These are phyloP conservation scores for Teratosphaeria epicoccoides DNA, from an alignment of 2,329 filamentous ascomycete genomes.

Conservation along the genomic window DNA sequence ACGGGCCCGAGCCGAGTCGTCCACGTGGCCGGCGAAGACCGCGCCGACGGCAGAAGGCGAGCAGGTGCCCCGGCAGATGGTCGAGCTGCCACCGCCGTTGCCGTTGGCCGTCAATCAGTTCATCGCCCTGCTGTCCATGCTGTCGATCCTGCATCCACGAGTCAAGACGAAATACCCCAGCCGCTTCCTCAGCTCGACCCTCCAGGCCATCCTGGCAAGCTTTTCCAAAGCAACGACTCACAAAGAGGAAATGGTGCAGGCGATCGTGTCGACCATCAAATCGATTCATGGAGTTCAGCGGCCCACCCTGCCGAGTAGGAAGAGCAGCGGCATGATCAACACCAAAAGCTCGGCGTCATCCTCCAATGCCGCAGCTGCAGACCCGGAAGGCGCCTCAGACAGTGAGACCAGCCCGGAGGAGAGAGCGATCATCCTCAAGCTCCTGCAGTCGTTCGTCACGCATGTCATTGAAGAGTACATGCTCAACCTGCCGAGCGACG, in stretches of 20 bases:
- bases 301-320: slow-evolving; percentile 51
- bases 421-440: slow-evolving; percentile 48
- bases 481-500: slow-evolving; percentile 36
- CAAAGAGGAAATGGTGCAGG: slow-evolving; percentile 54
- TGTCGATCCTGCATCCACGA: slow-evolving; percentile 61
- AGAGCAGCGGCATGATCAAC: slow-evolving; percentile 34
- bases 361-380: slow-evolving; percentile 33
- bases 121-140: slow-evolving; percentile 58
- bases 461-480: slow-evolving; percentile 66
- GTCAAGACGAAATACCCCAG: slow-evolving; percentile 70
- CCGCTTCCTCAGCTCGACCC: slow-evolving; percentile 64
- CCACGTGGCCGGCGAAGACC: slow-evolving; percentile 21
- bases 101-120: slow-evolving; percentile 47
- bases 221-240: slow-evolving; percentile 50
- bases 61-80: slow-evolving; percentile 17
- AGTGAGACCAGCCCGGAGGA: slow-evolving; percentile 42
- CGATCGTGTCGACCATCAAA: slow-evolving; percentile 60
- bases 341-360: slow-evolving; percentile 11
- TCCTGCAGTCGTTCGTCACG: slow-evolving; percentile 68
- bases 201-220: slow-evolving; percentile 58
- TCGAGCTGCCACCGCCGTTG: slow-evolving; percentile 22
- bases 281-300: slow-evolving; percentile 57
- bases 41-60: slow-evolving; percentile 8
- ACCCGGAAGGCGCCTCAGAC: slow-evolving; percentile 44
- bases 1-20: slow-evolving; percentile 13